Conservation (phyloP, 805 yeast species). For the Candida methanosorbosa region DNA sequence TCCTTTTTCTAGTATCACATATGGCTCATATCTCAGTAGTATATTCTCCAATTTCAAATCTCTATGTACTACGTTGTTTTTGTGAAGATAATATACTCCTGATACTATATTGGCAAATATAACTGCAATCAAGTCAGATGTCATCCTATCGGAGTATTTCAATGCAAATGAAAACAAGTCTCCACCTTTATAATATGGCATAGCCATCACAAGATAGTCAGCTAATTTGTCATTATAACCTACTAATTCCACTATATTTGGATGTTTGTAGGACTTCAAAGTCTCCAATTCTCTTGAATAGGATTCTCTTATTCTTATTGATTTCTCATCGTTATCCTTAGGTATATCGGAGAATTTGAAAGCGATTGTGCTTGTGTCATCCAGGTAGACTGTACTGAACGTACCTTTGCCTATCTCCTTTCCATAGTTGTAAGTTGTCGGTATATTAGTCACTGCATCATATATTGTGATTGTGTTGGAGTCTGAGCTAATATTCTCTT, state of each 20-base stretch:
- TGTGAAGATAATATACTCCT: conserved; percentile 70
- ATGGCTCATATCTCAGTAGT: conserved; percentile 31
- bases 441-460: conserved; percentile 5
- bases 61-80: conserved; percentile 66
- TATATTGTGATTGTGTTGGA: conserved; percentile 7
- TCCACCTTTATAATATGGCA: conserved; percentile 80
- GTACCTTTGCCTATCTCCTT: conserved; percentile 56
- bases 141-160: conserved; percentile 30
- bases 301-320: conserved; percentile 50
- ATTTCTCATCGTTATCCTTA: conserved; percentile 22
- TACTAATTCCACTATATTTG: conserved; percentile 56
- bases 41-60: conserved; percentile 88
- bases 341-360: conserved; percentile 54
- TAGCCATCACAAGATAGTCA: conserved; percentile 36
- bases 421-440: conserved; percentile 26
- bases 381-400: conserved; percentile 57
- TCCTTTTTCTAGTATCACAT: conserved; percentile 17
- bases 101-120: conserved; percentile 61
- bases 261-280: conserved; percentile 49
- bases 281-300: conserved; percentile 69
- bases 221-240: conserved; percentile 35
- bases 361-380: conserved; percentile 41
- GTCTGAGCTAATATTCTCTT: too few species aligned
- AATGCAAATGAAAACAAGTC: conserved; percentile 65
- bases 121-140: conserved; percentile 44